Base-by-base conservation (phyloP, 352 stramenopile species). In the Phytophthora chlamydospora region DNA sequence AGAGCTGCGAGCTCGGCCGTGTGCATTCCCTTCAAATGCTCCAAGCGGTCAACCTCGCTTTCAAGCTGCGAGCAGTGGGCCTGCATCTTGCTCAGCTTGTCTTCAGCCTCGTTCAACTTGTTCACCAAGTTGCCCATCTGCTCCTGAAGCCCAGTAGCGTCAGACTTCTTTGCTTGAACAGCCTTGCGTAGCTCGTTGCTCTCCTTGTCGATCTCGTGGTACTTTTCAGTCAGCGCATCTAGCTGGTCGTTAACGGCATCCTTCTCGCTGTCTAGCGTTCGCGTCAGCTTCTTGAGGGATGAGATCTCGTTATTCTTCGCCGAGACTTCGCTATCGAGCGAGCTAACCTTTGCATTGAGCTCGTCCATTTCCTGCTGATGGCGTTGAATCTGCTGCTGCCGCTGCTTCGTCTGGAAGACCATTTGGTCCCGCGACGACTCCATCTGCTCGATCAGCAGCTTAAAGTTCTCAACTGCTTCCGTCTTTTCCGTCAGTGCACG, bases 361-460 rank as follows among this genome's bases (percentile, higher is more conserved):
- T 85, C 77, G 19, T 89, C 73, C 8, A 73, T 75, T 21, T 91
- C 73, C 38, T 80, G 62, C 17, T 85, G 62, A 8, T 84, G 66
- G 1, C 77, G 80, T 53, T 91, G 80, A 9, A 78, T 63, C 17
- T 89, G 76, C 42, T 91, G 76, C 41, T 89, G 79, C 13, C 84
- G 75, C 54, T 91, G 85, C 50, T 93, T 92, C 14, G 85, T 64
- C 58, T 93, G 84, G 54, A 91, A 90, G 13, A 81, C 70, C 56
- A 90, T 75, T 62, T 93, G 81, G 32, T 95, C 84, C 4, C 86
- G 80, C n/a, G 83, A 89, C 0, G 78, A 82, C 50, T 93, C 84
- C 79, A 95, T 91, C 45, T 93, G 84, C 62, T 90, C 83, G 13
- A 93, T 75, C 34, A 95, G 38, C 16, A 91, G 62, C 41, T 89